Conservation (phyloP, 805 yeast species). For the Jamesozyma rosinii region DNA sequence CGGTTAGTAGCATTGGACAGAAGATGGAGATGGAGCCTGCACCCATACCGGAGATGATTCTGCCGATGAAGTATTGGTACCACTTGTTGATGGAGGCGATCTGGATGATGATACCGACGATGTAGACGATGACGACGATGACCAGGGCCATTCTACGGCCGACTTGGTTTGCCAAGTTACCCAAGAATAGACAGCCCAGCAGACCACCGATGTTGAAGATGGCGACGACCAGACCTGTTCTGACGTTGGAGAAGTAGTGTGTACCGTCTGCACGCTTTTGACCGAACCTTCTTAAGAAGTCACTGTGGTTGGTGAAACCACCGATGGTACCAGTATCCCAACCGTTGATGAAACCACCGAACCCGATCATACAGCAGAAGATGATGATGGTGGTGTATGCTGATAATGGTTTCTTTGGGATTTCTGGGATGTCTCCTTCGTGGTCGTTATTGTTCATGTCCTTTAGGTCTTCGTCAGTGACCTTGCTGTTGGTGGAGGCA, state of each 20-base stretch:
- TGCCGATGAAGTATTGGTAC: constrained; percentile 1
- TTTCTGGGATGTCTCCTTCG: background rate
- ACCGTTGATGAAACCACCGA: constrained; percentile 42
- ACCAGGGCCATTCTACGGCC: constrained; percentile 53
- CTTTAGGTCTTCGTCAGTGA: background rate
- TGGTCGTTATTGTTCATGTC: background rate
- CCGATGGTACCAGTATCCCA: constrained; percentile 73
- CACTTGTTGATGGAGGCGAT: background rate
- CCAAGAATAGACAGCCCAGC: constrained; percentile 50
- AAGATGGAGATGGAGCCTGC: background rate
- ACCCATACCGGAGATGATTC: constrained; percentile 1
- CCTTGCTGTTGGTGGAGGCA: background rate
- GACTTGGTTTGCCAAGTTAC: constrained; percentile 45
- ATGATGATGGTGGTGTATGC: background rate
- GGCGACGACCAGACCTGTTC: constrained; percentile 46
- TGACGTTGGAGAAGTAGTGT: constrained; percentile 34
- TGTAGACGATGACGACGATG: constrained; percentile 16
- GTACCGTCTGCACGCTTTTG: constrained; percentile 35
- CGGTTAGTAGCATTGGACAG: background rate
- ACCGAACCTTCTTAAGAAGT: constrained; percentile 47
- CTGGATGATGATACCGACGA: constrained; percentile 39
- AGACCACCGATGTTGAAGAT: constrained; percentile 63
- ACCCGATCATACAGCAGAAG: constrained; percentile 9
- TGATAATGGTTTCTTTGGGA: background rate
- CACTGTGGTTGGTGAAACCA: constrained; percentile 33